phyloP scores from a whole-genome alignment of 2,329 filamentous ascomycete species.

The Ophiostoma tasmaniense region DNA sequence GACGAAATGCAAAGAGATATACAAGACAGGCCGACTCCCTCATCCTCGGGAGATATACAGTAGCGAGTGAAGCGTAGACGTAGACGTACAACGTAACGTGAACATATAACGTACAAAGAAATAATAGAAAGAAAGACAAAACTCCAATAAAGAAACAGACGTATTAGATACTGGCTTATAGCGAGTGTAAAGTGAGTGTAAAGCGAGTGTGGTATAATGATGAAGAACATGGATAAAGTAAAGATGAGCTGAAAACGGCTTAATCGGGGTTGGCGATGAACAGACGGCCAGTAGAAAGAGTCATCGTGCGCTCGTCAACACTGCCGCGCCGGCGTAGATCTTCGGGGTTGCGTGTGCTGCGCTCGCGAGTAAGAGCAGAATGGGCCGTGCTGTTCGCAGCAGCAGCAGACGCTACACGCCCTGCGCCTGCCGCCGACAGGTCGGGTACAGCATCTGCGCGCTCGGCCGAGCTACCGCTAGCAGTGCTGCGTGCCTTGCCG shows the following conservation, averaged over 20 bases:
- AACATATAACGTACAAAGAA: not conserved
- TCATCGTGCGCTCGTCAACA: conserved; percentile 73
- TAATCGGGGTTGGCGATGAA: conserved; percentile 81
- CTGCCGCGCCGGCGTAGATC: conserved; percentile 70
- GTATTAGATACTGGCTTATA: conserved; percentile 1
- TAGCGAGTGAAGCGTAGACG: not conserved
- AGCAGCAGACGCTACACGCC: conserved; percentile 30
- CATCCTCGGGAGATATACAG: not conserved
- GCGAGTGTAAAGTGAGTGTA: not conserved
- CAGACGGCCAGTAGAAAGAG: conserved; percentile 62
- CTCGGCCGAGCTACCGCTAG: conserved; percentile 51
- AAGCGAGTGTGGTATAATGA: not conserved
- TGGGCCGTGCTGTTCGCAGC: conserved; percentile 52
- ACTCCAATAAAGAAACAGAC: not conserved
- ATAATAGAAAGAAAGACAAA: not conserved
- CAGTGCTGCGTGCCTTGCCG: conserved; percentile 42
- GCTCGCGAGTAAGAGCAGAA: conserved; percentile 51
- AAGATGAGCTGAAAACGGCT: conserved; percentile 17
- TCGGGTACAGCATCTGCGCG: conserved; percentile 53
- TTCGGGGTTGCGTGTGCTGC: conserved; percentile 58
- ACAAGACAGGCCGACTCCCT: not conserved
- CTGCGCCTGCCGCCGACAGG: conserved; percentile 25
- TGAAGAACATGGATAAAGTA: not conserved
- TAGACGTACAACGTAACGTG: conserved; percentile 6
- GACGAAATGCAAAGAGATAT: not conserved